Percentiles rank a stretch among this genome's conserved stretches.
Conservation (phyloP, 2,329 filamentous ascomycete genomes). For the Pseudonectria buxi region DNA sequence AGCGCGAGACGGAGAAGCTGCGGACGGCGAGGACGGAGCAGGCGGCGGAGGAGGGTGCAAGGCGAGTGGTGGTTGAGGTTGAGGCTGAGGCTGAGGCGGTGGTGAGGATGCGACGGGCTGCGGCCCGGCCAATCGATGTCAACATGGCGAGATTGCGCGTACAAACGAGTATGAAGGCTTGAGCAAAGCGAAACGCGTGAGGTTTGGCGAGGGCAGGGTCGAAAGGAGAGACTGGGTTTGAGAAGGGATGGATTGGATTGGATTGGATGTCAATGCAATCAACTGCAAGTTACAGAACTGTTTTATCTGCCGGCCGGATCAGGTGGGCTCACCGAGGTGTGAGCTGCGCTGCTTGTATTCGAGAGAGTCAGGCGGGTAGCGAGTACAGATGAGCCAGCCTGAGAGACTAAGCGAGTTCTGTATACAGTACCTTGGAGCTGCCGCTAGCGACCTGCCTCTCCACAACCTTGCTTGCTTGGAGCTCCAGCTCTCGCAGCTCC, state of each 20-base stretch:
- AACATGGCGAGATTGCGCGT: slow-evolving; percentile 31
- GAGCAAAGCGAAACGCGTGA: no score
- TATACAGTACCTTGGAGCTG: neutral
- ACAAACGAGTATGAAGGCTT: no score
- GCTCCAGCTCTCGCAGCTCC: no score
- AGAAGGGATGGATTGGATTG: no score
- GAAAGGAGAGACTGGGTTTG: no score
- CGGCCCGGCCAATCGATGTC: slow-evolving; percentile 33
- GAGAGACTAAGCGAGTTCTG: neutral
- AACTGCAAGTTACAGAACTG: no score
- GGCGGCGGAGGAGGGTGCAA: slow-evolving; percentile 13
- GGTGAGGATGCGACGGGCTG: slow-evolving; percentile 28
- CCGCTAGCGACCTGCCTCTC: no score
- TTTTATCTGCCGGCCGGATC: neutral
- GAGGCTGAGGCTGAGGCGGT: slow-evolving; percentile 17
- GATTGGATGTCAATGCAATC: no score
- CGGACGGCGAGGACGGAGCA: slow-evolving; percentile 17
- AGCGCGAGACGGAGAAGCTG: slow-evolving; percentile 26
- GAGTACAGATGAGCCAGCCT: slow-evolving; percentile 1
- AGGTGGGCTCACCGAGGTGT: neutral
- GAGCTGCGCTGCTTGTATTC: neutral
- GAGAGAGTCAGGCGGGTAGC: neutral
- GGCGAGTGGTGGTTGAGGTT: slow-evolving; percentile 15
- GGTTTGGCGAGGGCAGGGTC: no score
- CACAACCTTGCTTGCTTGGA: no score